Evolutionary conservation across 176 grass and related monocot genomes (phyloP).

Genomic region (Rhynchospora breviuscula): DNA sequence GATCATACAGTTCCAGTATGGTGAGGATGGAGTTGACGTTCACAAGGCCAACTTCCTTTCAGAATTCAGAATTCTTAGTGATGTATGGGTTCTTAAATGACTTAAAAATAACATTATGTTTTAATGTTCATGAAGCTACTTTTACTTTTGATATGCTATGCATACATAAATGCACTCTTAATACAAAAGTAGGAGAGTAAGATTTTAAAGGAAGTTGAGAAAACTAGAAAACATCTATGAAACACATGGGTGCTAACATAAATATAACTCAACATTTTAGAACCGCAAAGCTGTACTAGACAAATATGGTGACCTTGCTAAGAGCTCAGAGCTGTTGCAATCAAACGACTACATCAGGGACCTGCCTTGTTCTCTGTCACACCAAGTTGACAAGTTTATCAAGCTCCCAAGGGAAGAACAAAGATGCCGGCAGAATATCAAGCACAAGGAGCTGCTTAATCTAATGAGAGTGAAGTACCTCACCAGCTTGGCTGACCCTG

Average conservation of each 20-base stretch:
- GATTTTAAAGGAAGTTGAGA: neutral
- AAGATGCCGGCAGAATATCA: constrained; percentile 21
- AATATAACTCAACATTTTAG: constrained; percentile 21
- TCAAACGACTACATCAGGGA: constrained; percentile 37
- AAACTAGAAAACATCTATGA: neutral
- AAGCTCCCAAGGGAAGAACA: constrained; percentile 14
- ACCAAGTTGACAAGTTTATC: constrained; percentile 13
- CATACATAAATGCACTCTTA: neutral
- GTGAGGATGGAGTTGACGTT: constrained; percentile 86
- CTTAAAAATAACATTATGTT: neutral
- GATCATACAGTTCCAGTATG: constrained; percentile 83
- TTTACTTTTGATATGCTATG: constrained; percentile 2
- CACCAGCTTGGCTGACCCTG: constrained; percentile 68
- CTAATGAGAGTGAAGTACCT: constrained; percentile 61
- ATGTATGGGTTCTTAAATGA: constrained; percentile 49
- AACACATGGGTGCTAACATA: neutral
- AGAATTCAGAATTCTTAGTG: constrained; percentile 53
- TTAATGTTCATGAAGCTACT: neutral
- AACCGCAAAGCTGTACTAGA: constrained; percentile 44
- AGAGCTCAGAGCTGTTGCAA: neutral
- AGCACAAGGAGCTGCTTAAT: constrained; percentile 38
- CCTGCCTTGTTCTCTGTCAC: constrained; percentile 27
- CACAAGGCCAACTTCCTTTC: constrained; percentile 66
- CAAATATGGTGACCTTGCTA: constrained; percentile 23
- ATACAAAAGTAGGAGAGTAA: neutral